Evolutionary conservation across 805 yeast genomes (phyloP).

Genomic region (Monosporozyma aerobia): DNA sequence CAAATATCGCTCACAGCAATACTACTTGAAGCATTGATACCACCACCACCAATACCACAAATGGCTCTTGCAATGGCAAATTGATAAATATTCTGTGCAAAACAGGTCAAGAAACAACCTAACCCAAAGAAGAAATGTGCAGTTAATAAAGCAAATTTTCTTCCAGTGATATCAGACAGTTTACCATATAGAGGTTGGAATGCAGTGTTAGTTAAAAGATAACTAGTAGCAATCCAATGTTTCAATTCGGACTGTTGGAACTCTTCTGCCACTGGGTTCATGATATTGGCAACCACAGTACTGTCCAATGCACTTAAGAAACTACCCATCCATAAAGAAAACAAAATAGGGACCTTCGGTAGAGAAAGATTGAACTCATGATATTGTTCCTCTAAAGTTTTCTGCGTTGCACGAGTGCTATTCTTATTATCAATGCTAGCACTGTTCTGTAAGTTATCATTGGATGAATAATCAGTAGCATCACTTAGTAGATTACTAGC

Average conservation of each 20-base stretch:
- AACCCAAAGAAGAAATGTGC: slow-evolving; percentile 36
- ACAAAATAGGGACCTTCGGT: slow-evolving; percentile 25
- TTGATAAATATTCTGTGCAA: slow-evolving; percentile 25
- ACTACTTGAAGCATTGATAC: slow-evolving; percentile 65
- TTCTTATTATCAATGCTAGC: slow-evolving; percentile 1
- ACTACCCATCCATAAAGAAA: slow-evolving; percentile 39
- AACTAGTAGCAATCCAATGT: slow-evolving; percentile 62
- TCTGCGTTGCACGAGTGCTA: not conserved
- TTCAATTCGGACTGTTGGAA: slow-evolving; percentile 40
- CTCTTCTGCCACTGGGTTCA: slow-evolving; percentile 39
- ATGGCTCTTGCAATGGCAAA: slow-evolving; percentile 53
- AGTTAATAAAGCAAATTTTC: slow-evolving; percentile 35
- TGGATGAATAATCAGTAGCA: not conserved
- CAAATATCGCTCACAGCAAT: slow-evolving; percentile 71
- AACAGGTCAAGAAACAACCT: slow-evolving; percentile 39
- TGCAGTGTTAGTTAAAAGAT: slow-evolving; percentile 53
- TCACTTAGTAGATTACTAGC: slow-evolving; percentile 11
- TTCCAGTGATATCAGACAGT: slow-evolving; percentile 46
- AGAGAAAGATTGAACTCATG: slow-evolving; percentile 21
- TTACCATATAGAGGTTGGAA: slow-evolving; percentile 62
- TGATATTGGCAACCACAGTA: slow-evolving; percentile 42
- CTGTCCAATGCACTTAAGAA: slow-evolving; percentile 39
- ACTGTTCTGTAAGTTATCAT: not conserved
- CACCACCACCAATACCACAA: slow-evolving; percentile 91
- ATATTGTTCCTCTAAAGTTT: slow-evolving; percentile 18